Evolutionary conservation across 2,329 filamentous ascomycete species (phyloP).

Genomic region (Ophiostoma sp.): DNA sequence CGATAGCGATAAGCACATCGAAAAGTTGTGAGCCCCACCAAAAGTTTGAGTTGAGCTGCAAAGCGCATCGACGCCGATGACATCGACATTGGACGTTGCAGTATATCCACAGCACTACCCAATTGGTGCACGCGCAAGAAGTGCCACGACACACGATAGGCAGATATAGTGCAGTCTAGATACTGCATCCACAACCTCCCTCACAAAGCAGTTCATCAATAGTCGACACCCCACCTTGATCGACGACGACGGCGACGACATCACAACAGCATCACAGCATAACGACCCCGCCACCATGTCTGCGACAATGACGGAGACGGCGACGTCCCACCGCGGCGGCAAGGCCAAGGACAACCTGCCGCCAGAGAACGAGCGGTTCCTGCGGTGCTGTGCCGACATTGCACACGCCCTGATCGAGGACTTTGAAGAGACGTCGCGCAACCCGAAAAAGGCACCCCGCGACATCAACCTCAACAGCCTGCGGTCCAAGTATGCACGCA

Average conservation of each 20-base stretch:
- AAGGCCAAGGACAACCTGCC: conserved; percentile 61
- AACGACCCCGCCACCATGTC: conserved; percentile 26
- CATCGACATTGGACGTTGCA: not conserved
- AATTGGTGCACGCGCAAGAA: not conserved
- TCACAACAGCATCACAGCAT: no score
- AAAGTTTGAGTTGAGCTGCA: conserved; percentile 4
- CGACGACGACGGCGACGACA: not conserved
- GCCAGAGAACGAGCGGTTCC: conserved; percentile 89
- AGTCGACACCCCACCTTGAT: not conserved
- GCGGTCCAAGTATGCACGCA: conserved; percentile 82
- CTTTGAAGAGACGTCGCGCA: conserved; percentile 68
- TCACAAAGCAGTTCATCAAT: no score
- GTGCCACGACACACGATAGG: not conserved
- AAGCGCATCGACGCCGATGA: not conserved
- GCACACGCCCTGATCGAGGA: conserved; percentile 91
- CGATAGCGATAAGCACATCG: conserved; percentile 8
- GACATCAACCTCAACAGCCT: conserved; percentile 91
- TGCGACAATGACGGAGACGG: conserved; percentile 42
- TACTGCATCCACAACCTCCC: no score
- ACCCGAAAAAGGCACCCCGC: conserved; percentile 65
- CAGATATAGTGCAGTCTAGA: not conserved
- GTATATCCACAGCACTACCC: not conserved
- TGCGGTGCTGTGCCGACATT: conserved; percentile 92
- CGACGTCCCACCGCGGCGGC: conserved; percentile 47
- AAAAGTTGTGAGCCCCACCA: conserved; percentile 9